phyloP scores from a whole-genome alignment of 176 grass and related monocot genomes.

The Rhynchospora breviuscula region DNA sequence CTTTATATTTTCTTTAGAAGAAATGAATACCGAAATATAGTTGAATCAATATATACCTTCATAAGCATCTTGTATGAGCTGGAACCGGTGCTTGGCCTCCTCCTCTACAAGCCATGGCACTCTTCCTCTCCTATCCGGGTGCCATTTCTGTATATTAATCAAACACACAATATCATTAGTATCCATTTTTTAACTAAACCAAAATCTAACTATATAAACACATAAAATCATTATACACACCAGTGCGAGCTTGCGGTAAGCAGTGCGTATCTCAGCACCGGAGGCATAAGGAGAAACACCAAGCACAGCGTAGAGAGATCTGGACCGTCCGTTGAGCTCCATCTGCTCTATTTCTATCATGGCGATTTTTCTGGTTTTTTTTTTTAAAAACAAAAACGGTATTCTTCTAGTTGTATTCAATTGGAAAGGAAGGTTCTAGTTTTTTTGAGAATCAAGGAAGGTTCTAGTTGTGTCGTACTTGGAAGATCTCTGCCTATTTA shows the following conservation, averaged over 20 bases:
- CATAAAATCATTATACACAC: slow-evolving; percentile 26
- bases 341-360: neutral
- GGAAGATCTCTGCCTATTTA: slow-evolving; percentile 22
- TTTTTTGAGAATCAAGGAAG: too few species aligned
- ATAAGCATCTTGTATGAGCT: slow-evolving; percentile 81
- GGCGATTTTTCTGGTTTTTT: neutral
- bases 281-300: slow-evolving; percentile 50
- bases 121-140: slow-evolving; percentile 58
- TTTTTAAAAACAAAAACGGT: neutral
- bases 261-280: slow-evolving; percentile 63
- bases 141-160: slow-evolving; percentile 52
- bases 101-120: slow-evolving; percentile 56
- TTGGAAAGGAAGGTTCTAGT: too few species aligned
- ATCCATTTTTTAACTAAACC: neutral
- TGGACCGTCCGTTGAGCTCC: slow-evolving; percentile 6
- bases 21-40: too few species aligned
- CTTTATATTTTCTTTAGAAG: too few species aligned
- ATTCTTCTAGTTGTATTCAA: neutral
- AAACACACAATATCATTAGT: neutral
- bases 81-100: slow-evolving; percentile 72
- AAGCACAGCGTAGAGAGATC: slow-evolving; percentile 68
- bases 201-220: neutral
- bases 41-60: slow-evolving; percentile 37
- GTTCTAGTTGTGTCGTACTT: neutral
- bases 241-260: slow-evolving; percentile 74